Evolutionary conservation across 148 eudicot species (phyloP).

Genomic region (Bassia scoparia): DNA sequence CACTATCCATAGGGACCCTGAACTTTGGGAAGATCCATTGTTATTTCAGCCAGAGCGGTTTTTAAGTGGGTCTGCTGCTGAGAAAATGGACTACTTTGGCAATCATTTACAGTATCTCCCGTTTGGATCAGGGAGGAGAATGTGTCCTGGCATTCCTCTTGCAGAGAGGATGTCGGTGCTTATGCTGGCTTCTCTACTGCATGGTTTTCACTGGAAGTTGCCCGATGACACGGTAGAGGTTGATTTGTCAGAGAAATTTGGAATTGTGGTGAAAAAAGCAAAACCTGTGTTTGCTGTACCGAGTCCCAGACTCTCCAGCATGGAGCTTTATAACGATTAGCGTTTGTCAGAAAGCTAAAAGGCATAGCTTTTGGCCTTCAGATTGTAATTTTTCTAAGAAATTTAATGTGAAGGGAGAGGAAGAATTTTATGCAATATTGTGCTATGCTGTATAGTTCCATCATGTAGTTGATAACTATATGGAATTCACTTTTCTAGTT

Average conservation of each 20-base stretch:
- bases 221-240: constrained; percentile 26
- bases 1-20: constrained; percentile 37
- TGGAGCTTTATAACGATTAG: constrained; percentile 7
- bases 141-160: constrained; percentile 35
- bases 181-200: constrained; percentile 36
- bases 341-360: neutral
- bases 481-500: neutral
- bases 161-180: constrained; percentile 35
- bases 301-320: constrained; percentile 18
- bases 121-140: constrained; percentile 48
- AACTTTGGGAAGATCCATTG: constrained; percentile 24
- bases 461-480: neutral
- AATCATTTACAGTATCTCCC: constrained; percentile 40
- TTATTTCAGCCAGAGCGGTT: constrained; percentile 40
- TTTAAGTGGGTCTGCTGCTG: constrained; percentile 6
- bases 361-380: neutral
- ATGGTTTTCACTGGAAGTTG: constrained; percentile 37
- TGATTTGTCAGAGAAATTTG: constrained; percentile 36
- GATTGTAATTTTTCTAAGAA: no score
- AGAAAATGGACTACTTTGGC: constrained; percentile 26
- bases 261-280: constrained; percentile 34
- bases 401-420: no score
- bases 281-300: constrained; percentile 34
- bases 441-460: neutral
- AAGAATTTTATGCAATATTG: neutral